Evolutionary conservation across 192 early-diverging fungal species (phyloP).

Genomic region (Kickxella alabastrina): DNA sequence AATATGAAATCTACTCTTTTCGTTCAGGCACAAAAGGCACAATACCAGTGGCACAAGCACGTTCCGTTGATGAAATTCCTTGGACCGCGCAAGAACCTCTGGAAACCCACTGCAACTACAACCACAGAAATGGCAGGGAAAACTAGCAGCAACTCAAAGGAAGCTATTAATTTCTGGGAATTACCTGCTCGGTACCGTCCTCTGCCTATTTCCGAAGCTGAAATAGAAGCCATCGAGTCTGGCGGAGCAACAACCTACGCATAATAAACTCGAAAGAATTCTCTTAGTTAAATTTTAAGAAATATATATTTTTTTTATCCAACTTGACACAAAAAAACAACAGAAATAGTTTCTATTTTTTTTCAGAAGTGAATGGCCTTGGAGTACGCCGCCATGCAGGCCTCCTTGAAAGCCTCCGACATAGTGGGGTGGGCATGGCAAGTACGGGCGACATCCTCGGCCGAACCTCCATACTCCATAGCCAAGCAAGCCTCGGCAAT

Average conservation of each 20-base stretch:
- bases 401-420: conserved; percentile 98
- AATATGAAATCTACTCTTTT: conserved; percentile 22
- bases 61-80: conserved; percentile 46
- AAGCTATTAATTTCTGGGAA: conserved; percentile 49
- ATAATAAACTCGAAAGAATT: no score
- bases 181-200: conserved; percentile 51
- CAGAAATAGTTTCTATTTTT: no score
- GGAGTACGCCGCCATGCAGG: conserved; percentile 84
- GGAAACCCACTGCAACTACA: conserved; percentile 9
- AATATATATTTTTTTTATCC: neutral
- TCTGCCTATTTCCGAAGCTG: conserved; percentile 27
- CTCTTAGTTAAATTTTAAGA: no score
- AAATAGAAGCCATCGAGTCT: conserved; percentile 52
- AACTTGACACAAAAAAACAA: neutral
- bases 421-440: conserved; percentile 97
- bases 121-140: conserved; percentile 3
- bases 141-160: neutral
- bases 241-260: conserved; percentile 50
- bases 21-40: conserved; percentile 24
- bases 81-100: conserved; percentile 42
- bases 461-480: conserved; percentile 97
- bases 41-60: conserved; percentile 46
- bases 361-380: conserved; percentile 78
- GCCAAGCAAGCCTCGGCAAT: conserved; percentile 96
- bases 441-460: conserved; percentile 96